phyloP scores from a whole-genome alignment of 495 filamentous ascomycete species.

The Penicillium chermesinum region DNA sequence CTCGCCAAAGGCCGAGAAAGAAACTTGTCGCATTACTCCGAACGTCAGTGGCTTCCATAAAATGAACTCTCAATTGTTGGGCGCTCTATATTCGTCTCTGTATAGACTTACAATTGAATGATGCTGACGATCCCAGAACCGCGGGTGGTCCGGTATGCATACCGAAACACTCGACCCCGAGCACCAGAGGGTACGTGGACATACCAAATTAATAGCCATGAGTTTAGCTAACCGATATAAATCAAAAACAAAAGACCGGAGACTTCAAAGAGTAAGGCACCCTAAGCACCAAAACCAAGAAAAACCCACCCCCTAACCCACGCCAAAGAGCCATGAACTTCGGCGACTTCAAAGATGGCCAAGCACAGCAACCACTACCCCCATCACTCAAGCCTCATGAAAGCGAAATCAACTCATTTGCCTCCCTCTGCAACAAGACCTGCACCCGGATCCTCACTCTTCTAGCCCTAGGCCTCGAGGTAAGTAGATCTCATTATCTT shows the following conservation, averaged over 20 bases:
- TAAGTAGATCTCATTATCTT: no score
- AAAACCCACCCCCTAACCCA: constrained; percentile 3
- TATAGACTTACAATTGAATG: no score
- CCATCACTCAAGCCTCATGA: constrained; percentile 55
- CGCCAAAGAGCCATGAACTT: constrained; percentile 83
- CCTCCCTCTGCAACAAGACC: constrained; percentile 63
- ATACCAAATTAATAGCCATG: not conserved
- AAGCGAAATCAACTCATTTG: constrained; percentile 58
- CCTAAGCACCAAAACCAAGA: not conserved
- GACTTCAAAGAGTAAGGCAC: constrained; percentile 81
- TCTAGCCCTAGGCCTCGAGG: constrained; percentile 69
- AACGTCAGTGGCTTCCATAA: constrained; percentile 41
- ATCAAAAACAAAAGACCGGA: constrained; percentile 51
- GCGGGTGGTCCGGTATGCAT: constrained; percentile 86
- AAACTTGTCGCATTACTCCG: constrained; percentile 62
- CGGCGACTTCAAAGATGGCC: constrained; percentile 64
- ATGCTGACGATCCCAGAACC: constrained; percentile 54
- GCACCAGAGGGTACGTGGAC: constrained; percentile 62
- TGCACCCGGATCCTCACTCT: constrained; percentile 67
- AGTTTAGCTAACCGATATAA: not conserved
- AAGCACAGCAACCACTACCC: constrained; percentile 79
- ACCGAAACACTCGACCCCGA: constrained; percentile 81
- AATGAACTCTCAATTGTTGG: not conserved
- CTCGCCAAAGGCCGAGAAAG: constrained; percentile 66
- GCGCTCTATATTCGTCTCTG: not conserved